Conservation (phyloP, 2,329 filamentous ascomycete species). For the Alternaria hordeiaustralica region DNA sequence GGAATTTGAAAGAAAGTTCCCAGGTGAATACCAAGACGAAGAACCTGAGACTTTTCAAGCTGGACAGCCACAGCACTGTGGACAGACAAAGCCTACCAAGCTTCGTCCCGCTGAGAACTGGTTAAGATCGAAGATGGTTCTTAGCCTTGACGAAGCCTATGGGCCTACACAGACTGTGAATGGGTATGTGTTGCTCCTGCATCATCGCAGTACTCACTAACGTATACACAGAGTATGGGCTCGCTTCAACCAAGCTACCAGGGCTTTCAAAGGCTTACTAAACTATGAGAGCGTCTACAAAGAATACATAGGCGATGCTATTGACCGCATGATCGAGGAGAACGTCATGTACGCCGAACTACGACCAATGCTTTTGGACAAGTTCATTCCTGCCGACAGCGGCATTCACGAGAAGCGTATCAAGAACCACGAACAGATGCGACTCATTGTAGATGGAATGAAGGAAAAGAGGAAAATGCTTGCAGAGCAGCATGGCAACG, state of each 20-base stretch:
- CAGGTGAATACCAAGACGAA: slow-evolving; percentile 14
- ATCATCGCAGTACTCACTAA: background rate
- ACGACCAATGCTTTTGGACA: slow-evolving; percentile 72
- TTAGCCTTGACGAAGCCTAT: slow-evolving; percentile 67
- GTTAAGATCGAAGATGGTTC: slow-evolving; percentile 68
- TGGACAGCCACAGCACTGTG: slow-evolving; percentile 19
- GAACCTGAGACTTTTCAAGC: slow-evolving; percentile 4
- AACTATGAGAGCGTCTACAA: slow-evolving; percentile 70
- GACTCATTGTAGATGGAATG: slow-evolving; percentile 56
- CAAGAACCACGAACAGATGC: slow-evolving; percentile 65
- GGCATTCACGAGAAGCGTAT: slow-evolving; percentile 56
- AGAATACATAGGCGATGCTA: slow-evolving; percentile 65
- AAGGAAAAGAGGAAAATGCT: slow-evolving; percentile 54
- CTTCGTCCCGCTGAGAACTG: slow-evolving; percentile 54
- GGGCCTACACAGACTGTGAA: slow-evolving; percentile 54
- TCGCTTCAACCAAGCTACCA: slow-evolving; percentile 71
- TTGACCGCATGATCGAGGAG: slow-evolving; percentile 68
- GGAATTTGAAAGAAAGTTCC: slow-evolving; percentile 47
- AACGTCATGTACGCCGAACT: slow-evolving; percentile 76
- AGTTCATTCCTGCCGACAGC: slow-evolving; percentile 66
- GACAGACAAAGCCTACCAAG: slow-evolving; percentile 17
- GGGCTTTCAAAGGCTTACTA: slow-evolving; percentile 75
- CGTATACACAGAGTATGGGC: slow-evolving; percentile 56
- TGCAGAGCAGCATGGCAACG: slow-evolving; percentile 37
- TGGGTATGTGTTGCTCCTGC: slow-evolving; percentile 55